These are phyloP conservation scores for Agaricus bisporus DNA, from an alignment of 768 basidiomycete genomes.

Conservation along the genomic window DNA sequence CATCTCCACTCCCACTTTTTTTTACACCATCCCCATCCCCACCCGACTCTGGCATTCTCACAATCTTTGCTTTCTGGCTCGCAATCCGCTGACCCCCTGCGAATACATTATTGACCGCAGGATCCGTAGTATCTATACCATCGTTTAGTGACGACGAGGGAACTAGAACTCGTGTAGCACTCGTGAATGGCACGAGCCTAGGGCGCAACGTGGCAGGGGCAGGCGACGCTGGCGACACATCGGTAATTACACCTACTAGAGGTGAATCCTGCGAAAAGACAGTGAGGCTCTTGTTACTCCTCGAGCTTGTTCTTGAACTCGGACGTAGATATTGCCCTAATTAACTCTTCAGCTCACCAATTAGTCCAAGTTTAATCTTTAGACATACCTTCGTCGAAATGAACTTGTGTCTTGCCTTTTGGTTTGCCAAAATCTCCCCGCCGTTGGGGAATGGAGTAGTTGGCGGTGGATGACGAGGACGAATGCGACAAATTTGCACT, in stretches of 20 bases:
- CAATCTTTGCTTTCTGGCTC: constrained; percentile 64
- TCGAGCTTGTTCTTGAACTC: constrained; percentile 30
- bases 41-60: constrained; percentile 19
- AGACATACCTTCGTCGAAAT: constrained; percentile 29
- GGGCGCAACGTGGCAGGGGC: constrained; percentile 36
- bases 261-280: constrained; percentile 6
- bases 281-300: constrained; percentile 8
- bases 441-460: constrained; percentile 59
- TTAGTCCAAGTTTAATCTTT: background rate
- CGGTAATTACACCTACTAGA: constrained; percentile 21
- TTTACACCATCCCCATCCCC: constrained; percentile 25
- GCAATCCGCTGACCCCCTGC: constrained; percentile 36
- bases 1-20: constrained; percentile 48
- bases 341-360: background rate
- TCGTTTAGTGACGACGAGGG: constrained; percentile 19
- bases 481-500: constrained; percentile 50
- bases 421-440: constrained; percentile 68
- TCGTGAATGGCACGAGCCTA: constrained; percentile 67
- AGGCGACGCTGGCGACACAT: constrained; percentile 21
- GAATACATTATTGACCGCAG: constrained; percentile 16
- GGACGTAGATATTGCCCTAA: constrained; percentile 16
- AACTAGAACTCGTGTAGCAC: constrained; percentile 58
- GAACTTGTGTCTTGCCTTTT: constrained; percentile 37
- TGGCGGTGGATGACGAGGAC: constrained; percentile 60
- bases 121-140: constrained; percentile 19